Evolutionary conservation across 495 filamentous ascomycete species (phyloP).

Genomic region (Bathelium albidoporum): DNA sequence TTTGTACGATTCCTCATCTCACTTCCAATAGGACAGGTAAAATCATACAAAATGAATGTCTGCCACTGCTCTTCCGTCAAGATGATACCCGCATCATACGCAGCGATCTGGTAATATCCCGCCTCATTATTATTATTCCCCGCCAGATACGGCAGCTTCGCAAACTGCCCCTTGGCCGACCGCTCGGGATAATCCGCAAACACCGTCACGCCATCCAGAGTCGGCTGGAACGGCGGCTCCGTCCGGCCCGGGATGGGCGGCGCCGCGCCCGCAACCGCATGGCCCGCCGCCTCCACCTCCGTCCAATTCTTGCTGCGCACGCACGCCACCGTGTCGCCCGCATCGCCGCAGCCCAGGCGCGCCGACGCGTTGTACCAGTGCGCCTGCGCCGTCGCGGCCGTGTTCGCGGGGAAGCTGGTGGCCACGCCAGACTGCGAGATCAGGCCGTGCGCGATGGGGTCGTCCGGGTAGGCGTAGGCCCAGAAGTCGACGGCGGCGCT

Average conservation of each 20-base stretch:
- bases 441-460: slow-evolving; percentile 8
- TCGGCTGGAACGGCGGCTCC: slow-evolving; percentile 8
- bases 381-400: neutral
- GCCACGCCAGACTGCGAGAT: slow-evolving; percentile 12
- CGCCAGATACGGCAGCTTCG: slow-evolving; percentile 8
- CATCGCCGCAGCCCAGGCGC: slow-evolving; percentile 8
- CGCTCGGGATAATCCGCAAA: slow-evolving; percentile 7
- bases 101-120: slow-evolving; percentile 1
- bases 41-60: slow-evolving; percentile 6
- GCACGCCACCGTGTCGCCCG: slow-evolving; percentile 29
- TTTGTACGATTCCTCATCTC: neutral
- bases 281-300: slow-evolving; percentile 18
- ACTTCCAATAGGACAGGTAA: slow-evolving; percentile 6
- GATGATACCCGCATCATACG: neutral
- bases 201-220: slow-evolving; percentile 5
- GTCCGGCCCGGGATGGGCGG: neutral
- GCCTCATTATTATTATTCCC: slow-evolving; percentile 8
- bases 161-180: neutral
- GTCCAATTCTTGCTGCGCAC: slow-evolving; percentile 33
- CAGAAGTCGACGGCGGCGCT: slow-evolving; percentile 8
- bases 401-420: slow-evolving; percentile 4
- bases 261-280: neutral
- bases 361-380: slow-evolving; percentile 5
- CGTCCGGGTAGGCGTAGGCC: slow-evolving; percentile 7
- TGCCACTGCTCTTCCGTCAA: slow-evolving; percentile 3